Base-by-base conservation (phyloP, 495 filamentous ascomycete species). In the Bombardia bombarda region DNA sequence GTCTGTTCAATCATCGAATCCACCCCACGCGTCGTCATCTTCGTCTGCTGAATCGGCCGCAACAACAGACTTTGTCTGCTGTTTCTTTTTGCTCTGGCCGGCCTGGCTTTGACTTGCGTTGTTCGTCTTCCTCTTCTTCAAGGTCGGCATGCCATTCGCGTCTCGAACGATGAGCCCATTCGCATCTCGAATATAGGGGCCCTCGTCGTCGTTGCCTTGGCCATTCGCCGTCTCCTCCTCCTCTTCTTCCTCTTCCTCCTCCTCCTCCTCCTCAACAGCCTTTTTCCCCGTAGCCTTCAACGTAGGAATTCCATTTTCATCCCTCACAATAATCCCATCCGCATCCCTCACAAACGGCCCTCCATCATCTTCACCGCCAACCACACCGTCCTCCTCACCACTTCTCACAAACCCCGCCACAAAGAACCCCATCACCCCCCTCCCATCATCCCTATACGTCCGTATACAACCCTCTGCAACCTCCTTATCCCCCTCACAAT, bases 381-480 rank as follows among this genome's bases (percentile, higher is more conserved):
- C 48, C 4, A 22, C 56, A 16, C 49, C 45, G 8, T 40, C 39
- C 3, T 32, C 39, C 4, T 40, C 33, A 6, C 32, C 37, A 25
- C 73, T 66, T 26, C 74, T 56, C 0, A 70, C 66, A 47, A 73
- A 73, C 10, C 55, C 63, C 18, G 60, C 68, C 0, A 73, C 57
- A 43, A 73, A 73, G 45, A 73, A 73, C 0, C 69, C 69, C 69
- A 73, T 73, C 12, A 56, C 52, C 0, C 87, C 89, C 34, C 86
- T 77, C 17, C 79, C 82, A 52, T 86, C 87, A 26, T 82, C 86
- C 50, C 87, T 80, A 51, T 82, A 77, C 40, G 86, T 88, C 40
- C 92, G 65, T 19, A 98, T 78, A 57, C 88, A 96, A 4, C 76
- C 85, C 35, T 89, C 80, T 7, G 83, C 72, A 0, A 69, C 32